Conservation (phyloP, 371 early-diverging fungal species). For the Haplosporangium sp. region DNA sequence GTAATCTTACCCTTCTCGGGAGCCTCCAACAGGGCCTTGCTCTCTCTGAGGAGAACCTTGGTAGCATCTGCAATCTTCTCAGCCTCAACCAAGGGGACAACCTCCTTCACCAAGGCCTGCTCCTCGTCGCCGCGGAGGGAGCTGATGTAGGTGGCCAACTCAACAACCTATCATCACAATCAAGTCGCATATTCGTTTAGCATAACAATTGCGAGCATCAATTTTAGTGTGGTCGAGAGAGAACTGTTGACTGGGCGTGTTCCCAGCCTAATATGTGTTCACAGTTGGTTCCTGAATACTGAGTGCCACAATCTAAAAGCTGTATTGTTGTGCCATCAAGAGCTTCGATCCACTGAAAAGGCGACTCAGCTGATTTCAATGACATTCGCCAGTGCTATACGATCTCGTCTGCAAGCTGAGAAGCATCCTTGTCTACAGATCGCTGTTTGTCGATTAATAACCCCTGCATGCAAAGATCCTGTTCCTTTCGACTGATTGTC, state of each 20-base stretch:
- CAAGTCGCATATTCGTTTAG: not conserved
- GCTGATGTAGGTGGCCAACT: slow-evolving; percentile 69
- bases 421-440: too few species aligned
- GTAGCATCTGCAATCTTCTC: slow-evolving; percentile 71
- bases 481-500: too few species aligned
- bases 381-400: too few species aligned
- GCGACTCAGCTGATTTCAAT: too few species aligned
- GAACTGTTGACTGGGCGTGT: slow-evolving; percentile 1
- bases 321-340: too few species aligned
- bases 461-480: too few species aligned
- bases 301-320: too few species aligned
- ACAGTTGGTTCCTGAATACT: not conserved
- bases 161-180: slow-evolving; percentile 58
- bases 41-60: slow-evolving; percentile 68
- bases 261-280: not conserved
- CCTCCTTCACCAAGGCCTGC: slow-evolving; percentile 63
- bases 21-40: slow-evolving; percentile 67
- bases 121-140: slow-evolving; percentile 66
- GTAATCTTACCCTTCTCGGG: slow-evolving; percentile 66
- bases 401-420: too few species aligned
- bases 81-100: slow-evolving; percentile 63
- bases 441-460: too few species aligned
- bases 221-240: not conserved
- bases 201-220: too few species aligned
- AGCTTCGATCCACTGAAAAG: too few species aligned